Percentiles rank a stretch among this genome's conserved stretches.
Conservation (phyloP, 2,329 filamentous ascomycete genomes). For the Calonectria crousiana region DNA sequence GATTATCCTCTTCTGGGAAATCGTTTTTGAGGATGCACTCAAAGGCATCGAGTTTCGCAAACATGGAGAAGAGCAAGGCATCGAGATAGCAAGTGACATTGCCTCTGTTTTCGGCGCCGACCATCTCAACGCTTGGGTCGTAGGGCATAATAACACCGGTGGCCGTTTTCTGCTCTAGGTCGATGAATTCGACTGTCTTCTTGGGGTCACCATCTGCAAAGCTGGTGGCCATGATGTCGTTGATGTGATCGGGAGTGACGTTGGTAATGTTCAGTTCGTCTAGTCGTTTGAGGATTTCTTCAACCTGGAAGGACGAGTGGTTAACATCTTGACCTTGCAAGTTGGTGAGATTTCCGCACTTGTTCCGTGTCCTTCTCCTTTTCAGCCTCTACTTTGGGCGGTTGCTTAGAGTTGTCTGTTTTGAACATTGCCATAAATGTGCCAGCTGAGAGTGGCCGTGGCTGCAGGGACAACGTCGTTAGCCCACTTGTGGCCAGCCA, state of each 20-base stretch:
- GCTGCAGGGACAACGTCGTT: conserved; percentile 49
- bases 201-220: conserved; percentile 78
- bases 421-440: conserved; percentile 75
- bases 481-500: conserved; percentile 10
- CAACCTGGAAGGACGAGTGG: conserved; percentile 50
- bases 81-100: conserved; percentile 96
- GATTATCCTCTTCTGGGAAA: conserved; percentile 74
- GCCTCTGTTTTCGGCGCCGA: conserved; percentile 88
- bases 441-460: conserved; percentile 67
- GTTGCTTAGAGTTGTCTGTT: conserved; percentile 67
- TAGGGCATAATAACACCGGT: conserved; percentile 83
- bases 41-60: conserved; percentile 88
- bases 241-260: conserved; percentile 69
- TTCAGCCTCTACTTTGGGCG: conserved; percentile 56
- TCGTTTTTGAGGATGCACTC: conserved; percentile 90
- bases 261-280: conserved; percentile 60
- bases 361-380: conserved; percentile 60
- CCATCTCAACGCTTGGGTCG: conserved; percentile 76
- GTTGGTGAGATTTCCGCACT: conserved; percentile 42
- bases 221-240: conserved; percentile 68
- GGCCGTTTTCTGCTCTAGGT: conserved; percentile 84
- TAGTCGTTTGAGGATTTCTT: conserved; percentile 54
- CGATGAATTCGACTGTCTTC: conserved; percentile 80
- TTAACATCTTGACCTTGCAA: conserved; percentile 29
- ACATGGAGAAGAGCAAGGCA: conserved; percentile 94